Evolutionary conservation across 306 rosid genomes (phyloP), one percentile per base, ranked within the genome.

Genomic region (Rosa lucieae): DNA sequence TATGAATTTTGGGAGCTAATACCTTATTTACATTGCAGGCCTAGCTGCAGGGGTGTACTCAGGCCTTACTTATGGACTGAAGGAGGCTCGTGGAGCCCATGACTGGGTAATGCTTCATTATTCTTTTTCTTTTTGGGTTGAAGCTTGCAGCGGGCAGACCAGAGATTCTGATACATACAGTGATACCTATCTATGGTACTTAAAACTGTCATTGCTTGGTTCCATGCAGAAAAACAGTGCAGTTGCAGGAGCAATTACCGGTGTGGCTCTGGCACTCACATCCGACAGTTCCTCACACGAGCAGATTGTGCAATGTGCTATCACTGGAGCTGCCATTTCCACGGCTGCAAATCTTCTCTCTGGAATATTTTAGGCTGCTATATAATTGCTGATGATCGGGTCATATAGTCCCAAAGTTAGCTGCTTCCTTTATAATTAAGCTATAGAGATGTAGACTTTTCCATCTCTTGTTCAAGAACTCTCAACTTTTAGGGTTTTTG

Each of bases 301-400:
- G 87, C 93, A 91, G 67, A 89, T 94, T 69, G 93, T 87, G 78
- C 95, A 89, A 68, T 86, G 92, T 52, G 97, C 97, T 4, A 91
- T 94, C 47, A 90, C 98, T 6, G 98, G 98, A 42, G 97, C 97
- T 2, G 98, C 97, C 1, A 77, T 94, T 44, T 91, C 97, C 42
- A 82, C 95, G 1, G 95, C 97, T n/a, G 93, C 97, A 39, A 90
- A 92, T 86, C 93, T 94, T 70, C 93, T 92, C 23, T 66, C 88
- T 2, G 89, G 91, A 53, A 85, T 91, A 49, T 90, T 90, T 85
- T 94, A 83, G 79, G 82, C 9, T 59, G 44, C 44, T 40, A 15
- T 15, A 15, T 15, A 15, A 21, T 18, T 67, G 46, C 21, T 8
- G 72, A 67, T 37, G 55, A 15, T 26, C 2, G 3, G 56, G 70